Base-by-base conservation (phyloP, 805 yeast genomes). In the Candida stauntonica region DNA sequence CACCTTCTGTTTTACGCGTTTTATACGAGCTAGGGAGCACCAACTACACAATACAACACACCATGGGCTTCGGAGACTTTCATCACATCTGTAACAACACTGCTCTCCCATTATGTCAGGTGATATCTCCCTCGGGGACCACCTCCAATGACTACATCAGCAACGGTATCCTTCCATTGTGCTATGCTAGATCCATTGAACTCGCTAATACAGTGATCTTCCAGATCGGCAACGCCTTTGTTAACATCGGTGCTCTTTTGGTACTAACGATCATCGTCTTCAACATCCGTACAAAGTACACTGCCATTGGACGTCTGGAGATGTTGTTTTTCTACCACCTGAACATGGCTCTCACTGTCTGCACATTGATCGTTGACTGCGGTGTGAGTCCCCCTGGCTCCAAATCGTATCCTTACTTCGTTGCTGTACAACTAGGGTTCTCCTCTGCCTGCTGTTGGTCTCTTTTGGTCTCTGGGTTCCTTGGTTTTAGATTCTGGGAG, bases 321-420 rank as follows among this genome's bases (percentile, higher is more conserved):
- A 83, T 88, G 79, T 62, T 86, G 38, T 76, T 74, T 48, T 81
- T 85, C 55, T 81, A 79, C 60, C 78, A 81, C 61, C 53, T 76
- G 29, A 70, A 72, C 45, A 65, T 81, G 23, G 67, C 75, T 1
- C 69, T 84, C 46, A 71, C 77, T 5, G 70, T 84, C 13, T 64
- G 81, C 44, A 72, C 89, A 3, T 66, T 91, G 33, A 73, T 91
- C 17, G 94, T 87, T 5, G 96, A 91, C 55, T 80, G 94, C 47
- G 98, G 98, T 15, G 96, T 91, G 1, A 73, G 85, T 11, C 96
- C 98, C 1, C 93, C 95, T 1, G 83, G 89, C 3, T 75, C 93
- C 2, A 54, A 56, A 2, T 68, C 86, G 4, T 91, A 78, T 55
- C 83, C 86, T 1, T 88, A 83, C 58, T 84, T 89, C 58, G 96